A percentile compares a stretch with the other conserved stretches of the same genome.
phyloP scores from a whole-genome alignment of 768 basidiomycete genomes.

The Mycena amicta region DNA sequence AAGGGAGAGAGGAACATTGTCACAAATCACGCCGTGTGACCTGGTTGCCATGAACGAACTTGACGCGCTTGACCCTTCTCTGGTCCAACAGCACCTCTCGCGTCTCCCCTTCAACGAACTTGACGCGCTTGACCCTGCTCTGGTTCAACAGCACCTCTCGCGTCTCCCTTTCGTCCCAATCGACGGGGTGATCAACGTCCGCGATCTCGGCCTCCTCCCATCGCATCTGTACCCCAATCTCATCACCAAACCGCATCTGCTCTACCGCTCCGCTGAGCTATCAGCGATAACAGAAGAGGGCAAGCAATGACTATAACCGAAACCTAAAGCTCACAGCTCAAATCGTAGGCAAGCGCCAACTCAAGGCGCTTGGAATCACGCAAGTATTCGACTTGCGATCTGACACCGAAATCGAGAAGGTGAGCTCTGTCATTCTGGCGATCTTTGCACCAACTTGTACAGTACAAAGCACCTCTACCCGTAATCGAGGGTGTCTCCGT shows the following conservation, averaged over 20 bases:
- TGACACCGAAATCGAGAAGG: constrained; percentile 73
- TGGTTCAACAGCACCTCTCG: constrained; percentile 66
- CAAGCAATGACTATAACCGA: constrained; percentile 26
- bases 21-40: neutral
- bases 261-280: constrained; percentile 74
- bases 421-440: neutral
- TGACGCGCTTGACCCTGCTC: constrained; percentile 65
- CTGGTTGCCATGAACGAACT: too few species aligned
- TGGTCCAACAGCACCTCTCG: constrained; percentile 66
- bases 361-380: constrained; percentile 64
- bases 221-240: constrained; percentile 48
- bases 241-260: constrained; percentile 56
- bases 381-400: constrained; percentile 80
- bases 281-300: constrained; percentile 73
- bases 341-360: constrained; percentile 59
- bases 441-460: too few species aligned
- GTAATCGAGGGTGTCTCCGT: constrained; percentile 64
- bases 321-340: too few species aligned
- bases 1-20: neutral
- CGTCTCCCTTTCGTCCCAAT: constrained; percentile 70
- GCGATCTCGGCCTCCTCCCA: constrained; percentile 70
- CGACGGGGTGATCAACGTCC: constrained; percentile 74
- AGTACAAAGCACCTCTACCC: constrained; percentile 66
- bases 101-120: constrained; percentile 38
- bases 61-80: constrained; percentile 24